Conservation (phyloP, 441 rosid genomes). For the Metrosideros polymorpha region DNA sequence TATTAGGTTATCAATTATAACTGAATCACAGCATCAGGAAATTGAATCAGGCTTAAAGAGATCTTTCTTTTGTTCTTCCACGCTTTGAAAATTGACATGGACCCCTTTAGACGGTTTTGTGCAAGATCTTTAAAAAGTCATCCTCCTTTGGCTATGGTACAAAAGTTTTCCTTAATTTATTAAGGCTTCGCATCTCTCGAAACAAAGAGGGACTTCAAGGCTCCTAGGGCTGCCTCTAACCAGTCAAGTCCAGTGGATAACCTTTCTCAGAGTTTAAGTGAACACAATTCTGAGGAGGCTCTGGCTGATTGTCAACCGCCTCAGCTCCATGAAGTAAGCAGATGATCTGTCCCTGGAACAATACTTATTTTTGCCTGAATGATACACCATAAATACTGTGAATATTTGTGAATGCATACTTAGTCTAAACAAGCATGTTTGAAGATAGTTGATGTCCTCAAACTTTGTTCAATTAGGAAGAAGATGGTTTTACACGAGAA, state of each 20-base stretch:
- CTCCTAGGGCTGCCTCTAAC: slow-evolving; percentile 54
- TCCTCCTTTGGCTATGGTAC: slow-evolving; percentile 1
- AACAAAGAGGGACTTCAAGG: slow-evolving; percentile 73
- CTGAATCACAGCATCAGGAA: neutral
- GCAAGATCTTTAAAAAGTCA: neutral
- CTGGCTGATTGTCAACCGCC: slow-evolving; percentile 20
- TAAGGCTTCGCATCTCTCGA: slow-evolving; percentile 86
- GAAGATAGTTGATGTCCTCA: neutral
- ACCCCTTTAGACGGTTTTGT: neutral
- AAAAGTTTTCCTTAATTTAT: slow-evolving; percentile 32
- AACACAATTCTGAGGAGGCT: slow-evolving; percentile 14
- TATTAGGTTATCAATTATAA: neutral
- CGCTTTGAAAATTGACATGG: neutral
- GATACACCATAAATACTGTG: neutral
- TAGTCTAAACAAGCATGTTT: neutral
- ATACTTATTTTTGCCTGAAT: neutral
- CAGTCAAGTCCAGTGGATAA: slow-evolving; percentile 25
- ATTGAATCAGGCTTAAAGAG: neutral
- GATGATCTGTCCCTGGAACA: neutral
- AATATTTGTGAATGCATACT: neutral
- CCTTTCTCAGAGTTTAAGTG: slow-evolving; percentile 23
- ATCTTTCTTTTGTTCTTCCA: neutral
- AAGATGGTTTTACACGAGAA: slow-evolving; percentile 18
- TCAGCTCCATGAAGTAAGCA: slow-evolving; percentile 2
- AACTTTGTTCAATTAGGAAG: slow-evolving; percentile 31